Base-by-base conservation (phyloP, 805 yeast genomes). In the Diddensiella transvaalensis region DNA sequence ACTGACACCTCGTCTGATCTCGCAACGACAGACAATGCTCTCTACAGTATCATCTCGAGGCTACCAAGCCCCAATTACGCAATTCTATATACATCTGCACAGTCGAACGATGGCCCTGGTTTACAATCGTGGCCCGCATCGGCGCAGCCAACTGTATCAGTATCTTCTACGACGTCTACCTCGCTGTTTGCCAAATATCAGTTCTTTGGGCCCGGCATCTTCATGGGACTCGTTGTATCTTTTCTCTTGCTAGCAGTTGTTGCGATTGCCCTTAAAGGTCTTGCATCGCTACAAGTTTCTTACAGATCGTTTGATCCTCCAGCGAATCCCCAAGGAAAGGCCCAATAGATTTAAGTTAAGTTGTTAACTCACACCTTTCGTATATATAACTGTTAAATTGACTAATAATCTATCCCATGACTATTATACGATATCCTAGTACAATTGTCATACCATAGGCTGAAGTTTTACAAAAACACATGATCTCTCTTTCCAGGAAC, bases 201-300 rank as follows among this genome's bases (percentile, higher is more conserved):
- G 59, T 83, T 80, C 64, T 85, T 87, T 71, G 76, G 88, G 10
- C 82, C 90, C 13, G 97, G 96, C 18, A 72, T 91, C 50, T 80
- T 87, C 69, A 84, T 85, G 82, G 76, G 84, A 47, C 67, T 84
- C 50, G 66, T 90, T 38, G 88, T 87, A 15, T 73, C 87, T 2
- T 64, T 76, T 10, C 65, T 87, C 52, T 70, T 89, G 54, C 49
- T 87, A 18, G 67, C 67, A 30, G 72, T 87, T 36, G 69, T 87
- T 47, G 61, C 72, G 43, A 69, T 75, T 44, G 91, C 95, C 13
- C 73, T 88, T 52, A 61, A 77, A 44, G 87, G 96, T 93, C 69
- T 87, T 42, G 63, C 79, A 21, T 72, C 83, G 18, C 67, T 89
- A 56, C 82, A 85, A 61, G 85, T 89, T 57, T 78, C 91, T 60